Percentiles rank a stretch among this genome's conserved stretches.
Evolutionary conservation across 768 basidiomycete species (phyloP).

Genomic region (Tephrocybe sp.): DNA sequence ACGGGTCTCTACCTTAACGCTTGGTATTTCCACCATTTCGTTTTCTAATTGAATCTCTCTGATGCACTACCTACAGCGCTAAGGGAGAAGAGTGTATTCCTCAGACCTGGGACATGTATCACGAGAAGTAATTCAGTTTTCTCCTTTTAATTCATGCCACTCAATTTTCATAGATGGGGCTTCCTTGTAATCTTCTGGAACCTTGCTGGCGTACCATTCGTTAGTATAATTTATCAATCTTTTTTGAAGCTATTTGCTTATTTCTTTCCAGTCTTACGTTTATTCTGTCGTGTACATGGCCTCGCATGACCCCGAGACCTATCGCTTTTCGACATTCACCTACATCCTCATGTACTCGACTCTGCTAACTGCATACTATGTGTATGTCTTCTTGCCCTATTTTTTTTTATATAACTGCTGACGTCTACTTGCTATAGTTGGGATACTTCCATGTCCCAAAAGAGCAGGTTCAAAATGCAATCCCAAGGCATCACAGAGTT

Average conservation of each 20-base stretch:
- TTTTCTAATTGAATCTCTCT: constrained; percentile 1
- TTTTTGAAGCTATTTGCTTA: not conserved
- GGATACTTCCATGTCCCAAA: constrained; percentile 95
- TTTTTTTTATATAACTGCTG: not conserved
- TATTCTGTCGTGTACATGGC: constrained; percentile 99
- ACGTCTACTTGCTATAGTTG: constrained; percentile 47
- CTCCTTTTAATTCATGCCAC: not conserved
- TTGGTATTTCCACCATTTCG: constrained; percentile 47
- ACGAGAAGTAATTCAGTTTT: constrained; percentile 67
- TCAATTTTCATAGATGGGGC: constrained; percentile 56
- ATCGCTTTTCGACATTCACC: constrained; percentile 77
- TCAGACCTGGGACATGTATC: constrained; percentile 99
- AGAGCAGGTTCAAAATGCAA: constrained; percentile 97
- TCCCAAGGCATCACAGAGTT: constrained; percentile 82
- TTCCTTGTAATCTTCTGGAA: constrained; percentile 99
- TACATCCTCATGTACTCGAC: constrained; percentile 74
- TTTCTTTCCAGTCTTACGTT: constrained; percentile 71
- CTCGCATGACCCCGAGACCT: constrained; percentile 84
- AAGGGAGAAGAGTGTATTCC: constrained; percentile 96
- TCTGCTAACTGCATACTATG: constrained; percentile 80
- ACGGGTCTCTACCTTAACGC: constrained; percentile 97
- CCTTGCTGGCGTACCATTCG: constrained; percentile 89
- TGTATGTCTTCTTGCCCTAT: constrained; percentile 46
- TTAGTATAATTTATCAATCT: constrained; percentile 31
- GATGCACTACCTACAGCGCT: constrained; percentile 40